Conservation (phyloP, 495 filamentous ascomycete genomes). For the Chaetomidium leptoderma region DNA sequence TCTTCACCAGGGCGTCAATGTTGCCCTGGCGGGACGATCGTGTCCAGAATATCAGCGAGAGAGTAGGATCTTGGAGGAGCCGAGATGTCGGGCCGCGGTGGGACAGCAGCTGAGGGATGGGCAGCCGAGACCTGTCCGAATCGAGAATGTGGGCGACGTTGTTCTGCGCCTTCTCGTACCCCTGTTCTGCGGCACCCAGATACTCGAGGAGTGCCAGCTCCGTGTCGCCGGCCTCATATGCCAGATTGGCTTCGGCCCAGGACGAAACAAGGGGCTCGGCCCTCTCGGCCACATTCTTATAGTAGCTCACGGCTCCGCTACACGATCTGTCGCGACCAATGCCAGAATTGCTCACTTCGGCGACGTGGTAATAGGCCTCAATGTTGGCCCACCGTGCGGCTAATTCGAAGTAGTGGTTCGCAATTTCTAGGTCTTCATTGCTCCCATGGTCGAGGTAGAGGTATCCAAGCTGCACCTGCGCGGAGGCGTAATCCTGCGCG, state of each 20-base stretch:
- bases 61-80: constrained; percentile 62
- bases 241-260: constrained; percentile 79
- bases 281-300: constrained; percentile 91
- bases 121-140: constrained; percentile 57
- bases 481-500: constrained; percentile 76
- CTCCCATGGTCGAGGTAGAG: constrained; percentile 90
- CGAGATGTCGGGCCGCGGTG: constrained; percentile 37
- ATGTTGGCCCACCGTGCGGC: constrained; percentile 83
- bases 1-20: constrained; percentile 91
- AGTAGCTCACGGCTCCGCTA: constrained; percentile 74
- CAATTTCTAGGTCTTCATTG: constrained; percentile 55
- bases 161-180: constrained; percentile 86
- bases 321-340: constrained; percentile 79
- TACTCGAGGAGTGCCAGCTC: constrained; percentile 80
- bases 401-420: constrained; percentile 86
- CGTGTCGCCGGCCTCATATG: constrained; percentile 78
- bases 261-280: constrained; percentile 80
- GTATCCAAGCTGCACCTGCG: constrained; percentile 77
- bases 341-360: constrained; percentile 79
- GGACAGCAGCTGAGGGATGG: constrained; percentile 38
- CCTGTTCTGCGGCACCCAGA: constrained; percentile 93
- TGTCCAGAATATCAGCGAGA: constrained; percentile 94
- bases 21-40: constrained; percentile 91
- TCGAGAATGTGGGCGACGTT: constrained; percentile 94
- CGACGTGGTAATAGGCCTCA: constrained; percentile 93